Evolutionary conservation across 805 yeast genomes (phyloP), one percentile per base, ranked within the genome.

Genomic region (Kluyveromyces lactis): DNA sequence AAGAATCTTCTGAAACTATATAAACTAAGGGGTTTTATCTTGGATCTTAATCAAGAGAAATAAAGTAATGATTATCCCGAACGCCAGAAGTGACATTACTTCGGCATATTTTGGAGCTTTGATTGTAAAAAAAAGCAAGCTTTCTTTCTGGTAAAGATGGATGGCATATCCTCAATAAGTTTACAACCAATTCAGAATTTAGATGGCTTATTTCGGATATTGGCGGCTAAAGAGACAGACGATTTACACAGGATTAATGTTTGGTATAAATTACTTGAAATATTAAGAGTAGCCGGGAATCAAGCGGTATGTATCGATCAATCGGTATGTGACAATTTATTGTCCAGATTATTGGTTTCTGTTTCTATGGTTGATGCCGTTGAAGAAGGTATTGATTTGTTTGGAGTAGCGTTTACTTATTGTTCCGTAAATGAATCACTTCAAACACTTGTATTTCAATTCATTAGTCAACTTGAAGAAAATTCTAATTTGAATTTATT

Each of bases 401-500:
- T 49, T 9, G 51, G 55, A 2, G 40, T 49, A 2, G 33, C 50
- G 16, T 35, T 52, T 34, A 56, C 55, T 6, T 50, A 45, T 35
- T 54, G 50, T 28, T 48, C 56, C 3, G 44, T 50, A 8, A 44
- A 42, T 26, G 42, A 41, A 13, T 19, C 24, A 13, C 17, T 30
- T 34, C 26, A 27, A 13, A 17, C 6, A 16, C 18, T 18, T n/a
- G 10, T 18, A 12, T 32, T 23, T n/a, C 17, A 19, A 23, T 32
- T 32, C 27, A n/a, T 17, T n/a, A 17, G 15, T 19, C 2, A 9
- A 19, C 18, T 18, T 12, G 30, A 27, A 7, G 16, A 12, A 6
- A n/a, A 27, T 15, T 12, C 30, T 5, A 11, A 6, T 27, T 5
- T 27, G 30, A 15, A n/a, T 7, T 5, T 6, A 15, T 15, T 27